Conservation (phyloP, 805 yeast species). For the Ogataea kodamae region DNA sequence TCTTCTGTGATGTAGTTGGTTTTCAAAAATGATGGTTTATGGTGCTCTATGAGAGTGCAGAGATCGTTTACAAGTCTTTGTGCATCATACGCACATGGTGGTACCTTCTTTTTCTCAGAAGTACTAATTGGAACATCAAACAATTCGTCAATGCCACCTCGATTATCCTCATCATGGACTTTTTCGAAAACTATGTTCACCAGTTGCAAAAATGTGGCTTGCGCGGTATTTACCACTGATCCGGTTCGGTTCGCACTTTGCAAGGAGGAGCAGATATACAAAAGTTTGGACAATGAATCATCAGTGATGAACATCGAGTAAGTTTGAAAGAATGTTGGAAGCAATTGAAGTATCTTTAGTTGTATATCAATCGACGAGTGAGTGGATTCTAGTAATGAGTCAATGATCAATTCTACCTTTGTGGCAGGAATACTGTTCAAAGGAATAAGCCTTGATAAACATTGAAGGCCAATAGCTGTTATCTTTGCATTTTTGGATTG, state of each 20-base stretch:
- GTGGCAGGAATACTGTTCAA: constrained; percentile 51
- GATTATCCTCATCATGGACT: constrained; percentile 40
- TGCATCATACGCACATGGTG: constrained; percentile 63
- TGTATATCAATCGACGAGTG: constrained; percentile 79
- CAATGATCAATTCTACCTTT: constrained; percentile 54
- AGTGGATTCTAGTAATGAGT: constrained; percentile 69
- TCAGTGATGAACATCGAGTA: constrained; percentile 58
- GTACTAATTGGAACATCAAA: constrained; percentile 45
- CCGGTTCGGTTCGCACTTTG: constrained; percentile 66
- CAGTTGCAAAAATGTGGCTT: constrained; percentile 88
- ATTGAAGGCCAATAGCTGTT: constrained; percentile 66
- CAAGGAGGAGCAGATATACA: constrained; percentile 68
- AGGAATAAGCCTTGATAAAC: constrained; percentile 59
- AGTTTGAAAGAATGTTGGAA: constrained; percentile 69
- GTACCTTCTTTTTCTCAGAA: constrained; percentile 39
- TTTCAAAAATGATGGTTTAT: constrained; percentile 51
- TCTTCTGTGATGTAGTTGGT: constrained; percentile 53
- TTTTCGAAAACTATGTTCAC: constrained; percentile 75
- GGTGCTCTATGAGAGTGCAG: constrained; percentile 61
- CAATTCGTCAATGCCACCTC: constrained; percentile 18
- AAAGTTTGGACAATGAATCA: constrained; percentile 50
- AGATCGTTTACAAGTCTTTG: constrained; percentile 68
- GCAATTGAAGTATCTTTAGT: constrained; percentile 75
- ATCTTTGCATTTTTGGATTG: constrained; percentile 72
- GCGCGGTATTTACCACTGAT: constrained; percentile 84